Evolutionary conservation across 2,329 filamentous ascomycete genomes (phyloP), one percentile per base, ranked within the genome.

Genomic region (Pseudogymnoascus sp.): DNA sequence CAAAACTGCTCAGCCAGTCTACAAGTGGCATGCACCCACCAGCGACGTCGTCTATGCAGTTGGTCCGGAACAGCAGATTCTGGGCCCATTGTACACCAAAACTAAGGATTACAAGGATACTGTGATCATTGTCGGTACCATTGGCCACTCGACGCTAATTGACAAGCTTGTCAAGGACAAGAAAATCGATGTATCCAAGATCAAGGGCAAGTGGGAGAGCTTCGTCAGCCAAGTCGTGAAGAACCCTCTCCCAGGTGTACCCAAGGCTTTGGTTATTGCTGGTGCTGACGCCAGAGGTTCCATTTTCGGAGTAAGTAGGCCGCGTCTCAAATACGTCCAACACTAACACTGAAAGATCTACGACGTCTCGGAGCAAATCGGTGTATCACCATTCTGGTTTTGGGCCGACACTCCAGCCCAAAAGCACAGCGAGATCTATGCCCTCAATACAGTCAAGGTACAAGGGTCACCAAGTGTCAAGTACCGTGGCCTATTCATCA

Each of bases 151-250:
- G 0, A 76, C 78, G 10, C 70, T 87, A 37, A 85, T 91, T 62
- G 83, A 87, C 68, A 72, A 74, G 6, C 76, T 91, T 59, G 75
- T 88, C 21, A 70, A 77, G 1, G 76, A 76, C 1, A 80, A 80
- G 1, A 82, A 84, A 67, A 74, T 91, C 16, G 80, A 90, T 64
- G 79, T 84, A 0, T 79, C 78, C 2, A 74, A 75, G 0, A 81
- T 88, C 29, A 70, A 82, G 61, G 86, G 85, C 1, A 78, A 86
- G 66, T 91, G 88, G 88, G 88, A 92, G 71, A 81, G 86, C 0
- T 91, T 88, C 70, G 76, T 81, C 21, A 86, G 82, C 42, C 76
- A 81, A 44, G 70, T 90, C 3, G 78, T 90, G 1, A 73, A 81
- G 14, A 76, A 80, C 29, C 87, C 87, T 0, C 72, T 86, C 11